A percentile compares a stretch with the other conserved stretches of the same genome.
These are phyloP conservation scores for Cornus suecica DNA, from an alignment of 148 eudicot species.

Conservation along the genomic window DNA sequence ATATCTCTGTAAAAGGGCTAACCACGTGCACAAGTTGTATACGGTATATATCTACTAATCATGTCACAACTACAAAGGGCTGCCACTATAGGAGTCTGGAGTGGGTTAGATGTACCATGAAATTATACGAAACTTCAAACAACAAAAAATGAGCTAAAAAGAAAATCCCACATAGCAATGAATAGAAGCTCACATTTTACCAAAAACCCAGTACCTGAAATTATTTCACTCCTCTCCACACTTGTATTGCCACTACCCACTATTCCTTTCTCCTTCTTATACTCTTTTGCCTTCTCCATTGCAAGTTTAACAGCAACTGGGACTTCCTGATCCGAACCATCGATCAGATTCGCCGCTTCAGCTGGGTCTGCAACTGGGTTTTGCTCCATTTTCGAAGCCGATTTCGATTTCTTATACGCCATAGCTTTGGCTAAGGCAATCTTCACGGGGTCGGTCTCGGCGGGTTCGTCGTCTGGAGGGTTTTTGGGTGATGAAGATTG, in stretches of 20 bases:
- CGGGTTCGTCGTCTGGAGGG: conserved; percentile 11
- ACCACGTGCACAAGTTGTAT: too few species aligned
- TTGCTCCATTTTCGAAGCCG: conserved; percentile 13
- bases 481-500: conserved; percentile 32
- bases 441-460: conserved; percentile 35
- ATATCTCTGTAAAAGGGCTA: too few species aligned
- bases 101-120: not conserved
- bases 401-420: conserved; percentile 41
- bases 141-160: not conserved
- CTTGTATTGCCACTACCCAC: conserved; percentile 8
- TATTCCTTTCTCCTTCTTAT: conserved; percentile 28
- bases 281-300: conserved; percentile 42
- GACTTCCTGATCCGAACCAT: conserved; percentile 21
- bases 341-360: conserved; percentile 12
- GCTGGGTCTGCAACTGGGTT: conserved; percentile 10
- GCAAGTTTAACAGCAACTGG: conserved; percentile 30
- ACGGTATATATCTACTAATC: too few species aligned
- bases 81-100: too few species aligned
- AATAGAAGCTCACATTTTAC: conserved; percentile 20
- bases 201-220: conserved; percentile 19
- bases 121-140: not conserved
- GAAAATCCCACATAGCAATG: conserved; percentile 1
- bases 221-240: conserved; percentile 13
- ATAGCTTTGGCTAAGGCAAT: conserved; percentile 56
- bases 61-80: too few species aligned